A percentile compares a stretch with the other conserved stretches of the same genome.
phyloP scores from a whole-genome alignment of 305 asterid species.

The Ilex paraguariensis region DNA sequence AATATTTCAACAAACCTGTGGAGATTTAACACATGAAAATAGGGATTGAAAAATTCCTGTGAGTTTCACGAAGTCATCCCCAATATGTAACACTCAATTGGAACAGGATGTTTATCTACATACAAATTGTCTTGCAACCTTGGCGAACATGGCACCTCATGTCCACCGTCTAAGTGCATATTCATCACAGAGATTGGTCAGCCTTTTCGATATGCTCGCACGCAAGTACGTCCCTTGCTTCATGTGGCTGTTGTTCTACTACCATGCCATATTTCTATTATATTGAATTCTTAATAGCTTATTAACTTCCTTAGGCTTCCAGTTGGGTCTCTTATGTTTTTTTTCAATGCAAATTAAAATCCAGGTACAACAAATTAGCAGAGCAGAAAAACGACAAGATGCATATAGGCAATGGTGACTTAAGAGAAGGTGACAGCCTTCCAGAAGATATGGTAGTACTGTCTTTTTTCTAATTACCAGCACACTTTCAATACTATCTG shows the following conservation, averaged over 20 bases:
- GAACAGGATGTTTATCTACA: constrained; percentile 94
- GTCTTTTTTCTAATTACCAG: background rate
- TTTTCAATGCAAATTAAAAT: constrained; percentile 10
- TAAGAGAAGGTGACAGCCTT: constrained; percentile 57
- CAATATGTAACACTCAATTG: constrained; percentile 22
- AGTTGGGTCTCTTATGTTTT: constrained; percentile 10
- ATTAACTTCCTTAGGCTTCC: background rate
- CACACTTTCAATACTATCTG: background rate
- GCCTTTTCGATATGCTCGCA: constrained; percentile 96
- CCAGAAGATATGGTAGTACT: constrained; percentile 65
- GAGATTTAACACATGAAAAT: background rate
- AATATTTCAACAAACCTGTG: background rate
- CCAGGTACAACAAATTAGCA: constrained; percentile 92
- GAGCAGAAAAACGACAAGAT: constrained; percentile 75
- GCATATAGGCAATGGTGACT: constrained; percentile 52
- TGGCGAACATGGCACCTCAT: constrained; percentile 99
- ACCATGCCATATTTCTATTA: background rate
- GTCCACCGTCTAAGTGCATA: constrained; percentile 85
- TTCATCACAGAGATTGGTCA: constrained; percentile 92
- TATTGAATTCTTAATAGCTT: constrained; percentile 5
- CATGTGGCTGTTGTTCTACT: constrained; percentile 4
- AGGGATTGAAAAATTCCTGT: constrained; percentile 1
- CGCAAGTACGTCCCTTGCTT: constrained; percentile 69
- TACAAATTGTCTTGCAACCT: constrained; percentile 92
- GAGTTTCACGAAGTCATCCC: background rate